A percentile compares a stretch with the other conserved stretches of the same genome.
Evolutionary conservation across 2,329 filamentous ascomycete genomes (phyloP).

Genomic region (Pseudogymnoascus sp.): DNA sequence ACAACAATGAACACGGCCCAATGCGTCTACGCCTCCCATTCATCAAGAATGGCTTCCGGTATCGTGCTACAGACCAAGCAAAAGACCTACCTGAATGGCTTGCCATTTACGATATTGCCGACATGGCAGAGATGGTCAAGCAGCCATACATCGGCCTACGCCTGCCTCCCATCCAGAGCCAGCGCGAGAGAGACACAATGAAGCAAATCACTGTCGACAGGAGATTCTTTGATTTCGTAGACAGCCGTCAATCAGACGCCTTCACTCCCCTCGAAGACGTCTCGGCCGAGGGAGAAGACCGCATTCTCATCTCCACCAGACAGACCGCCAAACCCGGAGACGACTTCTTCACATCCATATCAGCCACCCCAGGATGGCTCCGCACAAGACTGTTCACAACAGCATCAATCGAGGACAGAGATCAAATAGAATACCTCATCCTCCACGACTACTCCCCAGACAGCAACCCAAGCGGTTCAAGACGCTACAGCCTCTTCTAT

Average conservation of each 20-base stretch:
- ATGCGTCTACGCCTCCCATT: slow-evolving; percentile 67
- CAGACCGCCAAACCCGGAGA: slow-evolving; percentile 52
- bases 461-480: slow-evolving; percentile 57
- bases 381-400: slow-evolving; percentile 64
- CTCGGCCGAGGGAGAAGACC: slow-evolving; percentile 49
- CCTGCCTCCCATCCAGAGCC: slow-evolving; percentile 46
- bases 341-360: slow-evolving; percentile 64
- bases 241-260: slow-evolving; percentile 44
- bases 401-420: slow-evolving; percentile 51
- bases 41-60: slow-evolving; percentile 71
- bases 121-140: slow-evolving; percentile 61
- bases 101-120: slow-evolving; percentile 72
- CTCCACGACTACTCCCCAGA: slow-evolving; percentile 64
- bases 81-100: slow-evolving; percentile 58
- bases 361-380: slow-evolving; percentile 70
- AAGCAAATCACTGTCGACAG: slow-evolving; percentile 60
- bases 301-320: slow-evolving; percentile 54
- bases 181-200: slow-evolving; percentile 53
- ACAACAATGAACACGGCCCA: slow-evolving; percentile 88
- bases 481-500: slow-evolving; percentile 66
- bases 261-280: slow-evolving; percentile 54
- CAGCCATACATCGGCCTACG: slow-evolving; percentile 62
- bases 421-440: slow-evolving; percentile 50
- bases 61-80: slow-evolving; percentile 54
- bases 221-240: slow-evolving; percentile 60